These are phyloP conservation scores for Linnemannia exigua DNA, from an alignment of 192 early-diverging fungal species.

Conservation along the genomic window DNA sequence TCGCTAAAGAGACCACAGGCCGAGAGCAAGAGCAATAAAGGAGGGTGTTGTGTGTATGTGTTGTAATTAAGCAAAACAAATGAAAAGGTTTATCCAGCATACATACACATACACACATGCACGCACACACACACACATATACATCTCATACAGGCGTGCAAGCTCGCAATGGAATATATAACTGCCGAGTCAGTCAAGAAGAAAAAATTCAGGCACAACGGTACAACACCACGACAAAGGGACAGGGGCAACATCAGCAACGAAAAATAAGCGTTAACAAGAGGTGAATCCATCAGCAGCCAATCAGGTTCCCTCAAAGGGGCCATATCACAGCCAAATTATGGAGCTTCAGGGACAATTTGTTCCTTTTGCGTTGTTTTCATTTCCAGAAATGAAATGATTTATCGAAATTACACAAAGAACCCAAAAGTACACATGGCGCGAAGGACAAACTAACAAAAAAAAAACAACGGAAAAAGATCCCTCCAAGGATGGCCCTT, in stretches of 20 bases:
- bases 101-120: neutral
- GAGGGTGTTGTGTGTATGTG: neutral
- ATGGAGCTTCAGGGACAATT: too few relatives aligned
- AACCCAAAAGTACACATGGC: neutral
- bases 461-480: neutral
- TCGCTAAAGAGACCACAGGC: neutral
- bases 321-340: neutral
- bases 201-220: neutral
- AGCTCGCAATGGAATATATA: too few relatives aligned
- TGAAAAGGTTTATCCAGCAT: neutral
- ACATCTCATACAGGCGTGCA: too few relatives aligned
- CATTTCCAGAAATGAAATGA: too few relatives aligned
- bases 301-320: too few relatives aligned
- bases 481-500: neutral
- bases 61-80: neutral
- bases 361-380: too few relatives aligned
- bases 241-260: too few relatives aligned
- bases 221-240: too few relatives aligned
- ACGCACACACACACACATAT: neutral
- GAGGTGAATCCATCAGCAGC: too few relatives aligned
- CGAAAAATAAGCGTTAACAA: too few relatives aligned
- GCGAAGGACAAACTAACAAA: neutral
- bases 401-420: neutral
- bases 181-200: too few relatives aligned
- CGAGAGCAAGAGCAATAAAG: neutral